Evolutionary conservation across 352 stramenopile species (phyloP).

Genomic region (Phytophthora cryptogea): DNA sequence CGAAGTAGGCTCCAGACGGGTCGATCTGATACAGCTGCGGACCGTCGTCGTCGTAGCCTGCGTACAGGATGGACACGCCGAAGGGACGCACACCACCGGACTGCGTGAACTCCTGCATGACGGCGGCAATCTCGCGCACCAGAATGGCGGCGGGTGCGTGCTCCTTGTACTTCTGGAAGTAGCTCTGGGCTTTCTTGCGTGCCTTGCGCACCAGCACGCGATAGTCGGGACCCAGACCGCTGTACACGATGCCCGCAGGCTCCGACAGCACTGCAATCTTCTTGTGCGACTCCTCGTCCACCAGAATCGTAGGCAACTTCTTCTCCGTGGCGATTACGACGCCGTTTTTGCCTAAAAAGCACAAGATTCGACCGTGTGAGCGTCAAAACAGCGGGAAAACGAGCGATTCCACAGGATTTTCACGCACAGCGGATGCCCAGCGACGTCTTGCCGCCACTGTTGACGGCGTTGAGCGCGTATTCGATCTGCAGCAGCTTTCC

Average conservation of each 20-base stretch:
- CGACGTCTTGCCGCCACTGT: conserved; percentile 96
- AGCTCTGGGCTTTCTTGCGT: conserved; percentile 95
- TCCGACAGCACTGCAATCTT: conserved; percentile 97
- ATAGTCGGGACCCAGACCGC: conserved; percentile 98
- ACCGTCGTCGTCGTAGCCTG: conserved; percentile 97
- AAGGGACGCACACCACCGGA: conserved; percentile 98
- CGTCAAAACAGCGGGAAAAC: not conserved
- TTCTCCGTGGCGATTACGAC: conserved; percentile 99
- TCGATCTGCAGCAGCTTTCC: conserved; percentile 99
- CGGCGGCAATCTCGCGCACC: conserved; percentile 94
- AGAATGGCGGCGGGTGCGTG: conserved; percentile 96
- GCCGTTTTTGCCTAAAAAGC: conserved; percentile 94
- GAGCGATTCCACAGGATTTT: not conserved
- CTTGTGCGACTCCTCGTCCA: conserved; percentile 95
- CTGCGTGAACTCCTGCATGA: conserved; percentile 99
- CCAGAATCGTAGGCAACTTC: conserved; percentile 95
- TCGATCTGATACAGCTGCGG: conserved; percentile 99
- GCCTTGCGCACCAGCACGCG: conserved; percentile 97
- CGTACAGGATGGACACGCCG: conserved; percentile 98
- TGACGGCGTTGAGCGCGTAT: conserved; percentile 99
- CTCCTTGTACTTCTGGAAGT: conserved; percentile 96
- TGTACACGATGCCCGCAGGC: conserved; percentile 95
- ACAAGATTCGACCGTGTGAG: conserved; percentile 1
- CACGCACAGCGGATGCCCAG: conserved; percentile 95
- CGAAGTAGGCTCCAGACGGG: conserved; percentile 98